Conservation (phyloP, 768 basidiomycete genomes). For the Glaciozyma martinii region DNA sequence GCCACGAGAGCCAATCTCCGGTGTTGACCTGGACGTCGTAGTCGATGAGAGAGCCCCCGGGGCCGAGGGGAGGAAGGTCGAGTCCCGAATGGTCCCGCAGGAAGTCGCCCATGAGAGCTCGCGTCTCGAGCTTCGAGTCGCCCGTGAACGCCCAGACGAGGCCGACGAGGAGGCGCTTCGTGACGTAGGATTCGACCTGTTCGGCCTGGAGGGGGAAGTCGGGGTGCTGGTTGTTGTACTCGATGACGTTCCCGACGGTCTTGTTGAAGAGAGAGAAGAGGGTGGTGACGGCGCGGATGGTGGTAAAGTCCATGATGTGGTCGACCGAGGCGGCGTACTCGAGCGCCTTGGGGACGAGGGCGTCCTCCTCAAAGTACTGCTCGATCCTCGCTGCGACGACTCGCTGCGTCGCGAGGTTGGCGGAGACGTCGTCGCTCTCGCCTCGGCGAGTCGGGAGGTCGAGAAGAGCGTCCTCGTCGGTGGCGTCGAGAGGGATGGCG, state of each 20-base stretch:
- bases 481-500: conserved; percentile 67
- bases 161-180: conserved; percentile 77
- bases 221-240: conserved; percentile 87
- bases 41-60: conserved; percentile 81
- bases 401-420: conserved; percentile 57
- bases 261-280: conserved; percentile 97
- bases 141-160: conserved; percentile 98
- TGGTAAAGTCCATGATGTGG: conserved; percentile 98
- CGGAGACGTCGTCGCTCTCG: conserved; percentile 6
- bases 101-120: conserved; percentile 82
- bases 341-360: conserved; percentile 70
- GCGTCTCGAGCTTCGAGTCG: conserved; percentile 81
- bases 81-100: conserved; percentile 75
- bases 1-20: conserved; percentile 88
- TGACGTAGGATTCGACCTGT: conserved; percentile 79
- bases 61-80: conserved; percentile 67
- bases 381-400: conserved; percentile 49
- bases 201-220: conserved; percentile 86
- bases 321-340: conserved; percentile 73
- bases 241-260: conserved; percentile 81
- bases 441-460: neutral
- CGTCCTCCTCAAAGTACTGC: conserved; percentile 70
- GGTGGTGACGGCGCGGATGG: conserved; percentile 81
- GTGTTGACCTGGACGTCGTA: conserved; percentile 80
- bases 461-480: conserved; percentile 54